Percentiles rank a stretch among this genome's conserved stretches.
Evolutionary conservation across 495 filamentous ascomycete genomes (phyloP).

Genomic region (Thozetella sp.): DNA sequence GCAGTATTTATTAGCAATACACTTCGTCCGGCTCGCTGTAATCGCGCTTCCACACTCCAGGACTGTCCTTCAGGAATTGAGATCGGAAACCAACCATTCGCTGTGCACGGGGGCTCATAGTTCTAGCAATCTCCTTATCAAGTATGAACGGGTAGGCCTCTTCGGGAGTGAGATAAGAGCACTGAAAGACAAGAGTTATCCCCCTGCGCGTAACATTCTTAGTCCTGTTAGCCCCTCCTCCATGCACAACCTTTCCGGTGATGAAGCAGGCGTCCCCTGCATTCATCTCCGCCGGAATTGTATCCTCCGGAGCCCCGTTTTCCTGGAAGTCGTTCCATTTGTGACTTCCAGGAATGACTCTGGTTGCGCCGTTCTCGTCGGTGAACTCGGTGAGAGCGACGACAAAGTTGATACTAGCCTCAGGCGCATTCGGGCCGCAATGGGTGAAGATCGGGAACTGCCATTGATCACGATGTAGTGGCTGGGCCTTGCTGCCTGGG

Average conservation of each 20-base stretch:
- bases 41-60: slow-evolving; percentile 13
- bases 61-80: slow-evolving; percentile 12
- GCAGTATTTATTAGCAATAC: slow-evolving; percentile 13
- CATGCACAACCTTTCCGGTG: slow-evolving; percentile 12
- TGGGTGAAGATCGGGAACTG: slow-evolving; percentile 11
- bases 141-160: slow-evolving; percentile 12
- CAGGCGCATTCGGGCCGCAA: slow-evolving; percentile 3
- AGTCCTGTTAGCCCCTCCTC: slow-evolving; percentile 8
- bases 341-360: slow-evolving; percentile 10
- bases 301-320: slow-evolving; percentile 5
- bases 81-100: slow-evolving; percentile 12
- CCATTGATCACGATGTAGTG: slow-evolving; percentile 11
- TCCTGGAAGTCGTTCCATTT: slow-evolving; percentile 6
- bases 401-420: slow-evolving; percentile 11
- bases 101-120: slow-evolving; percentile 6
- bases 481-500: slow-evolving; percentile 7
- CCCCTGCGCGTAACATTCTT: slow-evolving; percentile 6
- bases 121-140: slow-evolving; percentile 6
- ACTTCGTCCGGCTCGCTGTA: slow-evolving; percentile 9
- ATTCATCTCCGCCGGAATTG: slow-evolving; percentile 10
- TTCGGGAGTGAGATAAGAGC: slow-evolving; percentile 10
- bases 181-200: slow-evolving; percentile 11
- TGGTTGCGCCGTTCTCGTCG: slow-evolving; percentile 10
- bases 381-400: slow-evolving; percentile 8
- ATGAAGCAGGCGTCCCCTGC: slow-evolving; percentile 11